phyloP scores from a whole-genome alignment of 1,139 yeast species.

The Blastobotrys elegans region DNA sequence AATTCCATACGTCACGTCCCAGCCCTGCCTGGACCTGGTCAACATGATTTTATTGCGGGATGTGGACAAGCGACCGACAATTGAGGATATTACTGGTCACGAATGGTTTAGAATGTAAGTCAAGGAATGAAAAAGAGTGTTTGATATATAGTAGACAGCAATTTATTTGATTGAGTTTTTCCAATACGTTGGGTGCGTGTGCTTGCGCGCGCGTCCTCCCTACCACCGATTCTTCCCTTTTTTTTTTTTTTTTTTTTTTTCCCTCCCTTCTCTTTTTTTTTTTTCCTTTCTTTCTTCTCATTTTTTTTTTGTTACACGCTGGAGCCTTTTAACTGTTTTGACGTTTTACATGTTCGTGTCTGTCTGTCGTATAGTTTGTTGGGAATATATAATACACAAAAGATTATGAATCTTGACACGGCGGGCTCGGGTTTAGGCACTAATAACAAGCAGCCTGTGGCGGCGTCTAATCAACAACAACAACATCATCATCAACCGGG shows the following conservation, averaged over 20 bases:
- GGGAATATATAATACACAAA: too few relatives aligned
- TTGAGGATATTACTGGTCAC: slow-evolving; percentile 62
- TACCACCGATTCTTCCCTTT: neutral
- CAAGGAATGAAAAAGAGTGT: neutral
- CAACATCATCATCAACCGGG: neutral
- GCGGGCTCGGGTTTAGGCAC: neutral
- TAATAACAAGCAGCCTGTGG: neutral
- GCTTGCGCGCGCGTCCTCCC: neutral
- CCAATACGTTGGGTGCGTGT: neutral
- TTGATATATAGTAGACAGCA: neutral
- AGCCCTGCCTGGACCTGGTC: slow-evolving; percentile 51
- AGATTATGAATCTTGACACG: neutral
- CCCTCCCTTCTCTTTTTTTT: neutral
- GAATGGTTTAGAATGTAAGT: slow-evolving; percentile 49
- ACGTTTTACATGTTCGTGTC: too few relatives aligned
- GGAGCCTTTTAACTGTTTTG: too few relatives aligned
- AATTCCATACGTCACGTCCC: slow-evolving; percentile 58
- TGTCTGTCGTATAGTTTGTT: too few relatives aligned
- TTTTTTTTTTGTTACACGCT: neutral
- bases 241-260: neutral
- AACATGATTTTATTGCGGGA: slow-evolving; percentile 61
- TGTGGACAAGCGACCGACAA: slow-evolving; percentile 60
- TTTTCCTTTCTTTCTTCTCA: neutral
- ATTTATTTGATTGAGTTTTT: neutral
- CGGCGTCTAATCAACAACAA: too few relatives aligned